Evolutionary conservation across 331 rosid species (phyloP), one percentile per base, ranked within the genome.

Genomic region (Saraca asoca): DNA sequence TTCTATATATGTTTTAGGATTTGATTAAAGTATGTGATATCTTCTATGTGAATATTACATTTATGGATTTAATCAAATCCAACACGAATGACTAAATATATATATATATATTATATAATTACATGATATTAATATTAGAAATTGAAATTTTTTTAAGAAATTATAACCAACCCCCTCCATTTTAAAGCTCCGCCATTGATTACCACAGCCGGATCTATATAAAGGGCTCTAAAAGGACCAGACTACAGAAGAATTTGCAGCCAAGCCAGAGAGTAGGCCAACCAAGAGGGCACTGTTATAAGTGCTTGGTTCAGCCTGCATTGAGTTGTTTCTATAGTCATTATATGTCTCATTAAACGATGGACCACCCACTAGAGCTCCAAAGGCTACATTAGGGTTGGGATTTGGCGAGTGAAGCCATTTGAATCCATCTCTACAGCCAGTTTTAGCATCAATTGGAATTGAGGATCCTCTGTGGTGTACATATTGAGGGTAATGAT

Each of bases 381-480:
- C 88, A 74, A 75, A 42, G 17, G 88, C 95, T 48, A 85, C 65
- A 73, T 87, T 87, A 3, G 88, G 89, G 62, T 87, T 85, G 2
- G 80, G 88, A 9, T 71, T 0, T 18, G 74, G 53, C 12, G 79
- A 79, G 45, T 85, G 29, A 49, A 68, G 72, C 91, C 91, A 86
- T 62, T 58, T 65, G 69, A 89, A 89, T 68, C 88, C 95, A 64
- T 79, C 86, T 0, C 1, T 66, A 70, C 96, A 87, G 5, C 86
- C 85, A 16, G 85, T 83, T 9, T 52, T 56, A 37, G 88, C 83
- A 73, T 75, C 71, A 51, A 60, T 67, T 42, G 95, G 89, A 70
- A 87, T 89, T 12, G 91, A 89, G 62, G 91, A 72, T 78, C 88
- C 95, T 49, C 88, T 84, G 44, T 87, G 91, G 80, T 81, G 89